Conservation (phyloP, 225 moss, liverwort and hornwort species). For the Sphagnum contortum region DNA sequence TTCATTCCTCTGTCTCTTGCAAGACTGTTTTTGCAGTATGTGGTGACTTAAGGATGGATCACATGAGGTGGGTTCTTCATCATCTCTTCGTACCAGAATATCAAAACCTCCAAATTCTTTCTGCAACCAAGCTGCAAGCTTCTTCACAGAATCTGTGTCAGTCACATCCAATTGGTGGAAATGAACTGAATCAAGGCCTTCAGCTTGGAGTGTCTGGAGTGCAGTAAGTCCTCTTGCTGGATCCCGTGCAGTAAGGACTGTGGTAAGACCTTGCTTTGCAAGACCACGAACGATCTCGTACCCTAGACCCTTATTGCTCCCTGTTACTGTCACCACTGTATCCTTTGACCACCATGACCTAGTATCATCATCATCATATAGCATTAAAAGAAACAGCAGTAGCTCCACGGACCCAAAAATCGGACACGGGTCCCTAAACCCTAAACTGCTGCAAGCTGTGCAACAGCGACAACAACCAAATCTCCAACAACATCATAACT, state of each 20-base stretch:
- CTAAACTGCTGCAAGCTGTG: no score
- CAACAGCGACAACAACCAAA: no score
- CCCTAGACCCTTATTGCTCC: slow-evolving; percentile 36
- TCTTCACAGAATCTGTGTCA: slow-evolving; percentile 17
- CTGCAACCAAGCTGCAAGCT: slow-evolving; percentile 24
- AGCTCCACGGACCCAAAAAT: no score
- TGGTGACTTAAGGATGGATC: no score
- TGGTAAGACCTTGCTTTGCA: slow-evolving; percentile 27
- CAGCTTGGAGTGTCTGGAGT: slow-evolving; percentile 14
- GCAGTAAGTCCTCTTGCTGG: not conserved
- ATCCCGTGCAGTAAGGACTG: slow-evolving; percentile 13
- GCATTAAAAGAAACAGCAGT: no score
- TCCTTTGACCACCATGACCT: slow-evolving; percentile 18
- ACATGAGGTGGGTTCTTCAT: no score
- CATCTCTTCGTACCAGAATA: slow-evolving; percentile 14
- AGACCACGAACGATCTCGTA: slow-evolving; percentile 14
- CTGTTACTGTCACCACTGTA: slow-evolving; percentile 34
- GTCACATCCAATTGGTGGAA: slow-evolving; percentile 39
- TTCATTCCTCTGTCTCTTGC: no score
- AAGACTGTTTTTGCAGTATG: no score
- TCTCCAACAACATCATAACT: no score
- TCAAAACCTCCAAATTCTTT: slow-evolving; percentile 26
- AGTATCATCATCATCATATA: no score
- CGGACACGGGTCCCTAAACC: no score
- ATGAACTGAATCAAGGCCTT: slow-evolving; percentile 4